A percentile compares a stretch with the other conserved stretches of the same genome.
Evolutionary conservation across 306 rosid species (phyloP).

Genomic region (Chamaecrista fasciculata): DNA sequence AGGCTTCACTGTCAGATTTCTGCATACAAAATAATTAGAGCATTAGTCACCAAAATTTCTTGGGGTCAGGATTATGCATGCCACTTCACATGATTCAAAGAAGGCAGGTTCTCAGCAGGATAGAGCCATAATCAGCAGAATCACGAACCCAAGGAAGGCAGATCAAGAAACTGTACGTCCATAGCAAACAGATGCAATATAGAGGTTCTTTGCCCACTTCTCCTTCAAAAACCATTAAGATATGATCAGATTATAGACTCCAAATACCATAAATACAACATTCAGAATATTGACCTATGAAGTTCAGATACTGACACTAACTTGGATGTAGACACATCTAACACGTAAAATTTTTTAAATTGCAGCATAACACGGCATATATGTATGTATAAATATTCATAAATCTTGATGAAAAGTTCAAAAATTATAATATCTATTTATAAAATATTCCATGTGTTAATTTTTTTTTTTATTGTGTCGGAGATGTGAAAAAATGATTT

Average conservation of each 20-base stretch:
- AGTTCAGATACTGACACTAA: too few relatives aligned
- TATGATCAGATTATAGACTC: background rate
- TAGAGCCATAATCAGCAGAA: background rate
- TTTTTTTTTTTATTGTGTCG: too few relatives aligned
- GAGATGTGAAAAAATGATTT: too few relatives aligned
- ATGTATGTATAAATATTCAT: too few relatives aligned
- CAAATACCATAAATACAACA: background rate
- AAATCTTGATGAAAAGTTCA: too few relatives aligned
- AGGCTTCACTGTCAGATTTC: conserved; percentile 1
- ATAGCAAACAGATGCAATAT: conserved; percentile 17
- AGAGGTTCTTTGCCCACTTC: conserved; percentile 16
- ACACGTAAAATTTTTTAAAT: too few relatives aligned
- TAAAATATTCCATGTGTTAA: too few relatives aligned
- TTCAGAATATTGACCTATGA: background rate
- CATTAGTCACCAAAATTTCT: conserved; percentile 11
- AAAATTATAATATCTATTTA: too few relatives aligned
- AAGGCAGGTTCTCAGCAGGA: background rate
- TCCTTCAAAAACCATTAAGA: background rate
- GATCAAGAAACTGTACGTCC: conserved; percentile 10
- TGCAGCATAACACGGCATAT: too few relatives aligned
- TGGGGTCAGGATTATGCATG: conserved; percentile 6
- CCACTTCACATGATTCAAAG: background rate
- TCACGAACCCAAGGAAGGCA: background rate
- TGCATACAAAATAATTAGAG: conserved; percentile 5
- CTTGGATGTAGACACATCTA: too few relatives aligned